Conservation (phyloP, 1,284 basidiomycete genomes). For the Cronartium quercuum region DNA sequence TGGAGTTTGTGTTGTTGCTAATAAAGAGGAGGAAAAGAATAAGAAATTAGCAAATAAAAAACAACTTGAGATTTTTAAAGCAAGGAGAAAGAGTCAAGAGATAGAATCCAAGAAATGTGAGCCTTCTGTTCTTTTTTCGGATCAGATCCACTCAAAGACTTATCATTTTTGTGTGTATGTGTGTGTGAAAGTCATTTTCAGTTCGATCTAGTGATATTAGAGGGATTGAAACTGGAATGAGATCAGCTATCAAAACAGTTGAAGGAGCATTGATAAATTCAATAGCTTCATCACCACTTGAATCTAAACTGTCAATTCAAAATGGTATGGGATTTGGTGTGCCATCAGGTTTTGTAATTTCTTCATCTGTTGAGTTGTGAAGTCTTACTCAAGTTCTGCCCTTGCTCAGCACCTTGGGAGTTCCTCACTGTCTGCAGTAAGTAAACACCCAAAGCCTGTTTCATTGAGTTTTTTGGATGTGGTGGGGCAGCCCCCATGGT, state of each 20-base stretch:
- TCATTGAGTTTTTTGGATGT: too few species aligned
- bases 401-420: too few species aligned
- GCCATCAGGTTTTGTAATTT: background rate
- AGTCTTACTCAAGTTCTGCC: too few species aligned
- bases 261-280: background rate
- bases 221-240: background rate
- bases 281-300: background rate
- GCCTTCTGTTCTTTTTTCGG: background rate
- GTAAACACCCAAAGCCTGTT: too few species aligned
- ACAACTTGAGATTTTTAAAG: background rate
- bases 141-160: background rate
- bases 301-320: background rate
- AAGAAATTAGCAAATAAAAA: background rate
- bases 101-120: background rate
- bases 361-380: too few species aligned
- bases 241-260: background rate
- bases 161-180: background rate
- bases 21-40: background rate
- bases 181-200: background rate
- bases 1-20: too few species aligned
- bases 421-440: too few species aligned
- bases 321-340: background rate
- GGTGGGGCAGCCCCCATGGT: too few species aligned
- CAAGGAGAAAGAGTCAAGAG: background rate
- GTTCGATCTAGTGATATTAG: background rate